Evolutionary conservation across 768 basidiomycete genomes (phyloP).

Genomic region (Podaxis carcinomalis): DNA sequence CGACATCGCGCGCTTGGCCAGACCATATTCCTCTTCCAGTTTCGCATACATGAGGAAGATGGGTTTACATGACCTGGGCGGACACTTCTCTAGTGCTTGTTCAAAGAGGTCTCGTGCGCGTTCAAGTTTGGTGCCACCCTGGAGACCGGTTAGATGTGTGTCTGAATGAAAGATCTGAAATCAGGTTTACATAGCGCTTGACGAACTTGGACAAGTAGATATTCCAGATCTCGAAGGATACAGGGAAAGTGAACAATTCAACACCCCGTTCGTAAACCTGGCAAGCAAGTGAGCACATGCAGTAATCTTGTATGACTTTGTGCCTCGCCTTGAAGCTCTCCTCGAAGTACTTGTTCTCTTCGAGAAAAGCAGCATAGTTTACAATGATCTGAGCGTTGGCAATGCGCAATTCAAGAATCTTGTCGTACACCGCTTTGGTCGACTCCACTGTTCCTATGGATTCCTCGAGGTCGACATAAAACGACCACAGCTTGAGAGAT

Average conservation of each 20-base stretch:
- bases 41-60: constrained; percentile 96
- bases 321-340: constrained; percentile 87
- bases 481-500: constrained; percentile 97
- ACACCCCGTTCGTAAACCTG: constrained; percentile 96
- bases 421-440: constrained; percentile 91
- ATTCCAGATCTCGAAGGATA: constrained; percentile 99
- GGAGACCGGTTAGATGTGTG: constrained; percentile 2
- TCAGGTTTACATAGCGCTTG: constrained; percentile 73
- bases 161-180: neutral
- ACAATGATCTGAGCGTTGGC: constrained; percentile 98
- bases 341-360: constrained; percentile 97
- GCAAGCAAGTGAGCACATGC: constrained; percentile 9
- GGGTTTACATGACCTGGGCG: constrained; percentile 90
- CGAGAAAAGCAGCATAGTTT: constrained; percentile 95
- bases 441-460: constrained; percentile 93
- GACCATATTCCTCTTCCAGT: constrained; percentile 90
- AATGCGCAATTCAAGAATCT: constrained; percentile 92
- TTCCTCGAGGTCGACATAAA: constrained; percentile 97
- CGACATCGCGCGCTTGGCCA: constrained; percentile 94
- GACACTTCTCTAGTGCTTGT: constrained; percentile 95
- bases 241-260: constrained; percentile 95
- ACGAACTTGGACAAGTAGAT: constrained; percentile 97
- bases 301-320: neutral
- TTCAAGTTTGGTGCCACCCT: constrained; percentile 94
- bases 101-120: constrained; percentile 97